Percentiles rank a stretch among this genome's conserved stretches.
phyloP scores from a whole-genome alignment of 129 eudicot species.

The Pseudognaphalium luteoalbum region DNA sequence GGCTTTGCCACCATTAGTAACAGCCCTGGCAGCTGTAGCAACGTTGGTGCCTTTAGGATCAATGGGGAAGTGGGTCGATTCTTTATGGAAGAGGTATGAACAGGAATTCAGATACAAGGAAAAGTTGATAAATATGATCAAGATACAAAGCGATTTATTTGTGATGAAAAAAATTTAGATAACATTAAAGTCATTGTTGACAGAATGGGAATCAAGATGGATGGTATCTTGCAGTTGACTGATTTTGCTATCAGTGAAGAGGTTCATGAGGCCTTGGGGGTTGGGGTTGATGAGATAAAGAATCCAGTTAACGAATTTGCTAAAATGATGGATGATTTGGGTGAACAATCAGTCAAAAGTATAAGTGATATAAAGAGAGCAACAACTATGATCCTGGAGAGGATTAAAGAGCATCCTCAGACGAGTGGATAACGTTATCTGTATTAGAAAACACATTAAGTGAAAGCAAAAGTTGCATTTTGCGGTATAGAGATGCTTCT shows the following conservation, averaged over 20 bases:
- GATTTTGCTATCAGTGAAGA: constrained; percentile 52
- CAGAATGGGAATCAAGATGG: constrained; percentile 51
- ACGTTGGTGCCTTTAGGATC: constrained; percentile 62
- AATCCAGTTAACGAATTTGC: constrained; percentile 39
- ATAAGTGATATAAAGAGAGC: constrained; percentile 59
- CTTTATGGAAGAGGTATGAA: constrained; percentile 60
- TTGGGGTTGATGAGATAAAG: constrained; percentile 64
- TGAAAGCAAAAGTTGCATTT: neutral
- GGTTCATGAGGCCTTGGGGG: constrained; percentile 43
- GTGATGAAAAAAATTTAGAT: constrained; percentile 60
- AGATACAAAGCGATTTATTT: constrained; percentile 46
- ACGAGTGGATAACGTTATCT: neutral
- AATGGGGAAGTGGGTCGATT: constrained; percentile 66
- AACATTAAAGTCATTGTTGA: constrained; percentile 51
- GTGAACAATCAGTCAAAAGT: constrained; percentile 51
- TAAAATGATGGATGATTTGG: constrained; percentile 52
- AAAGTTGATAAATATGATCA: constrained; percentile 46
- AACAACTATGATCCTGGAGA: constrained; percentile 51
- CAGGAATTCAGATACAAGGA: constrained; percentile 45
- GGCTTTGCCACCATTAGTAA: constrained; percentile 59
- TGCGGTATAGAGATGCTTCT: neutral
- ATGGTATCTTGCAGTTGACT: constrained; percentile 45
- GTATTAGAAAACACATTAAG: too few species aligned
- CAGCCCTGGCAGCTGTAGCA: constrained; percentile 68
- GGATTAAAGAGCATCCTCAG: constrained; percentile 52